Evolutionary conservation across 2,329 filamentous ascomycete genomes (phyloP).

Genomic region (Thielaviopsis populi): DNA sequence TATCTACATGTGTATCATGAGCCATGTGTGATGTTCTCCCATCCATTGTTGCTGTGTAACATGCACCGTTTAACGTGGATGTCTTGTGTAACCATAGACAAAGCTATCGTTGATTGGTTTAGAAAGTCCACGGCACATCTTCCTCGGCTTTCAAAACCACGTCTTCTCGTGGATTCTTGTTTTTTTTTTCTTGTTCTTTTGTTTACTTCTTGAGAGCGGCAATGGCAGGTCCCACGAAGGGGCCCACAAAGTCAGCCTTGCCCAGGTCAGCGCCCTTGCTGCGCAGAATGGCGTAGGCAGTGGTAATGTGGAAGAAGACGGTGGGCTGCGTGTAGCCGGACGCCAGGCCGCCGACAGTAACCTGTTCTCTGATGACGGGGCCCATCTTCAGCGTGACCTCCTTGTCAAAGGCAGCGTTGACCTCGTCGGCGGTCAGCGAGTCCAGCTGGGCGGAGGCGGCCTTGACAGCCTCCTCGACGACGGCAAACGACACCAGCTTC

Average conservation of each 20-base stretch:
- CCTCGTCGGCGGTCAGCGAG: slow-evolving; percentile 18
- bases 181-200: background rate
- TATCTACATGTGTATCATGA: background rate
- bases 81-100: background rate
- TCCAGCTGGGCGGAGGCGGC: slow-evolving; percentile 5
- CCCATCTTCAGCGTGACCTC: slow-evolving; percentile 22
- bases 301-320: slow-evolving; percentile 44
- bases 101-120: background rate
- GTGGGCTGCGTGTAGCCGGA: slow-evolving; percentile 38
- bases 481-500: slow-evolving; percentile 2
- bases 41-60: background rate
- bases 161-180: too few species aligned
- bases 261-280: slow-evolving; percentile 41
- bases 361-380: slow-evolving; percentile 17
- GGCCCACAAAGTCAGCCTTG: slow-evolving; percentile 35
- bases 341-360: slow-evolving; percentile 17
- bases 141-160: too few species aligned
- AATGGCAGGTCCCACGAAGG: slow-evolving; percentile 12
- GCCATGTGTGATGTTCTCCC: too few species aligned
- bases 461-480: background rate
- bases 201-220: background rate
- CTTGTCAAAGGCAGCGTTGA: slow-evolving; percentile 22
- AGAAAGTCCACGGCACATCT: background rate
- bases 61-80: too few species aligned
- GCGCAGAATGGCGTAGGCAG: slow-evolving; percentile 41